These are phyloP conservation scores for Agrostemma githago DNA, from an alignment of 148 eudicot species.

Conservation along the genomic window DNA sequence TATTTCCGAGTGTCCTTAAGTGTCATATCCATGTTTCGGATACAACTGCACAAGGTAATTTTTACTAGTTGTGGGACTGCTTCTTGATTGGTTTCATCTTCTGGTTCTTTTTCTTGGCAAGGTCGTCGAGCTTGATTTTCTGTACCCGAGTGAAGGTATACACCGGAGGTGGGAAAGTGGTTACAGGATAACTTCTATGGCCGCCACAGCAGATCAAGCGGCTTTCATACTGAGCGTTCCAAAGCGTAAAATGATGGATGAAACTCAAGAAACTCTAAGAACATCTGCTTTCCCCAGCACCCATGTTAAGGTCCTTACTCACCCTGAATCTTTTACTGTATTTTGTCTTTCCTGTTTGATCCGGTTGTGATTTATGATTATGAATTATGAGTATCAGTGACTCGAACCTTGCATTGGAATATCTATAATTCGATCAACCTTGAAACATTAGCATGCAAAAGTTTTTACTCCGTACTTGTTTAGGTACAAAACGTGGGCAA, in stretches of 20 bases:
- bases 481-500: no score
- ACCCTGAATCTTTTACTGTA: background rate
- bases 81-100: background rate
- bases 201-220: constrained; percentile 90
- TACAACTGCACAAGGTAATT: no score
- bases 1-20: no score
- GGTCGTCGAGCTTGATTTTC: constrained; percentile 92
- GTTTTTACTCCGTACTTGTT: no score
- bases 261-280: constrained; percentile 86
- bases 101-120: constrained; percentile 14
- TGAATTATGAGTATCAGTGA: no score
- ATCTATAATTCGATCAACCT: no score
- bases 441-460: no score
- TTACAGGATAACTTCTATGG: constrained; percentile 85
- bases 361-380: background rate
- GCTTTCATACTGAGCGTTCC: constrained; percentile 86
- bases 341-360: background rate
- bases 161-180: constrained; percentile 92
- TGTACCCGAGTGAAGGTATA: constrained; percentile 93
- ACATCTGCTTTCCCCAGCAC: constrained; percentile 93
- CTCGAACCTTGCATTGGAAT: no score
- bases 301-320: constrained; percentile 69
- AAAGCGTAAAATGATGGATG: constrained; percentile 74
- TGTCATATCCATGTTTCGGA: no score
- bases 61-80: background rate